These are phyloP conservation scores for Dipteronia sinensis DNA, from an alignment of 345 rosid species.

Conservation along the genomic window DNA sequence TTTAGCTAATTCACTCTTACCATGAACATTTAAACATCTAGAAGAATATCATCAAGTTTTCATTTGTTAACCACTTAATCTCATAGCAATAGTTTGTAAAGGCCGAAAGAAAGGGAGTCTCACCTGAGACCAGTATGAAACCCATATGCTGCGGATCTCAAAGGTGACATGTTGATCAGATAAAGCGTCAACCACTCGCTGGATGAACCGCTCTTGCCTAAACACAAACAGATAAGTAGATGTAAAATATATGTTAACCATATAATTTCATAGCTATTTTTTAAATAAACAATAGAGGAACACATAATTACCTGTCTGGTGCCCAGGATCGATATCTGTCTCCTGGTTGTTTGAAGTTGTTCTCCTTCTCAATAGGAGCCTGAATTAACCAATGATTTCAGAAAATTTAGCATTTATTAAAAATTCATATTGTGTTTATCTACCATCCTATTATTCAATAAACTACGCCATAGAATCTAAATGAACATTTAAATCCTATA, in stretches of 20 bases:
- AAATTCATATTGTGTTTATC: not conserved
- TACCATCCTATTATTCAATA: not conserved
- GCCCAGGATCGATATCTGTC: constrained; percentile 82
- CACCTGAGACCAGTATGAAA: constrained; percentile 85
- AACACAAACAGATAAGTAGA: not conserved
- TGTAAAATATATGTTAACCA: not conserved
- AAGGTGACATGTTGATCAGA: constrained; percentile 84
- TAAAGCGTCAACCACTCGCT: constrained; percentile 69
- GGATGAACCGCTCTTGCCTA: constrained; percentile 87
- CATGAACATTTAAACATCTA: not conserved
- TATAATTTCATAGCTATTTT: not conserved
- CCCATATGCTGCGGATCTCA: constrained; percentile 86
- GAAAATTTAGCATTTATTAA: constrained; percentile 4
- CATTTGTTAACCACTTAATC: not conserved
- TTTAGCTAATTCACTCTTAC: not conserved
- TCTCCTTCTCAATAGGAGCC: constrained; percentile 78
- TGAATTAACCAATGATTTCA: constrained; percentile 30
- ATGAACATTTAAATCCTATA: not conserved
- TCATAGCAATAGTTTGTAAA: not conserved
- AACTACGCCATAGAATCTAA: not conserved
- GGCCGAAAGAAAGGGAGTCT: not conserved
- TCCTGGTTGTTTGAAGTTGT: constrained; percentile 94
- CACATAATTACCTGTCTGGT: constrained; percentile 68
- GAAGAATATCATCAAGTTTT: not conserved
- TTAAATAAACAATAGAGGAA: not conserved